These are phyloP conservation scores for Vickermania spadyakhi DNA, from an alignment of 208 protist species.

Conservation along the genomic window DNA sequence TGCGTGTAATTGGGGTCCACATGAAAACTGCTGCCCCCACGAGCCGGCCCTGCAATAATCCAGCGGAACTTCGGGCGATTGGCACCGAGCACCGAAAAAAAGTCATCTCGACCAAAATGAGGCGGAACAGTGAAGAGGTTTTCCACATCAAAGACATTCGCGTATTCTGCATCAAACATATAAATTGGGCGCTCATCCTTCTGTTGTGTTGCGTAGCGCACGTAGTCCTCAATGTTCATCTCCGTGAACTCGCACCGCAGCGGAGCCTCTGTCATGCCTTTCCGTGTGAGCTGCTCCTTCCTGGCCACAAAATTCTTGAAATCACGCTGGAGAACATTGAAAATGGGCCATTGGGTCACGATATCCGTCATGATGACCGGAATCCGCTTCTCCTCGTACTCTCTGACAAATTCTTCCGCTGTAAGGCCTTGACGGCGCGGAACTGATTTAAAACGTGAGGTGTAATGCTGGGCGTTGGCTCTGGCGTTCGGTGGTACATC, in stretches of 20 bases:
- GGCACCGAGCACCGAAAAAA: constrained; percentile 58
- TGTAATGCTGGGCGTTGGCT: constrained; percentile 19
- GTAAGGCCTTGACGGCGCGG: constrained; percentile 41
- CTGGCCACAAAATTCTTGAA: constrained; percentile 52
- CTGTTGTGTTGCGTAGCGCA: constrained; percentile 65
- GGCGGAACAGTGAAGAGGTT: constrained; percentile 67
- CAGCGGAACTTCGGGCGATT: constrained; percentile 80
- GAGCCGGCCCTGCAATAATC: constrained; percentile 79
- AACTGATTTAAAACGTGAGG: constrained; percentile 53
- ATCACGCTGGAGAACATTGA: constrained; percentile 51
- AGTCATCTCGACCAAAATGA: constrained; percentile 77
- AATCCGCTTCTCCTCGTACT: constrained; percentile 55
- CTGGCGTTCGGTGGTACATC: neutral
- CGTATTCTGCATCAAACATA: constrained; percentile 87
- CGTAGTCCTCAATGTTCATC: constrained; percentile 81
- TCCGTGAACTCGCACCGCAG: constrained; percentile 83
- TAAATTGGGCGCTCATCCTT: constrained; percentile 85
- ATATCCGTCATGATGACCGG: constrained; percentile 73
- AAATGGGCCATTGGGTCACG: constrained; percentile 76
- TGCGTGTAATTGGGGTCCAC: constrained; percentile 84
- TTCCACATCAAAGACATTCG: constrained; percentile 34
- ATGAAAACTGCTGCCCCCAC: constrained; percentile 84
- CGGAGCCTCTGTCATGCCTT: constrained; percentile 19
- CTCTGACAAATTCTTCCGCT: constrained; percentile 48
- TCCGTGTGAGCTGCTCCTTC: constrained; percentile 25